Base-by-base conservation (phyloP, 2,329 filamentous ascomycete species). In the Pyricularia pennisetigena region DNA sequence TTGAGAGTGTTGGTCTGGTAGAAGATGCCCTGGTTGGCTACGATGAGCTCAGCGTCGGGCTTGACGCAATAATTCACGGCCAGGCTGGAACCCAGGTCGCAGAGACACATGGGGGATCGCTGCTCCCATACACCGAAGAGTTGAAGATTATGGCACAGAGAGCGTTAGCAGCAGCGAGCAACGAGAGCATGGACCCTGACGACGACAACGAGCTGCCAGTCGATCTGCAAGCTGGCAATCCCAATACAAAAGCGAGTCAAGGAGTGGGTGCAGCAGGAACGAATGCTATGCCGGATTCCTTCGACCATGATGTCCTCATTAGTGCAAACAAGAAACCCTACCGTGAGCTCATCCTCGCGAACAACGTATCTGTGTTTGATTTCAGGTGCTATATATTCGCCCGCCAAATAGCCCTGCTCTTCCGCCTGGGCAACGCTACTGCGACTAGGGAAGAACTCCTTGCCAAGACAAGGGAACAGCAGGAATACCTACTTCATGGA, bases 21-120 rank as follows among this genome's bases (percentile, higher is more conserved):
- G 95, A 99, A 75, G 95, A 99, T 82, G 94, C 95, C 3, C 81
- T 99, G 57, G 91, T 95, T 4, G 93, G 93, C 16, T 99, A 99
- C 73, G 95, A 98, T 76, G 94, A 99, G 79, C 86, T 99, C 10
- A 91, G 91, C 61, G 88, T 94, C 66, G 94, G 94, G 0, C 82
- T 99, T 32, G 94, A 98, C 76, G 85, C 88, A 12, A 88, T 96
- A 24, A 86, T 97, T 29, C 85, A 90, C 67, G 93, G 96, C 65
- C 90, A 95, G 73, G 81, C 84, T 10, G 77, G 82, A 1, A 82
- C 85, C 3, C 87, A 85, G 1, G 82, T 83, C 0, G 83, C 85
- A 0, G 85, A 88, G 69, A 85, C 88, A 28, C 89, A 93, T 68
- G 89, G 91, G 2, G 90, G 91, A 30, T 86, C 88, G 0, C 87